Conservation (phyloP, 345 rosid species). For the Mallotus nudiflorus region DNA sequence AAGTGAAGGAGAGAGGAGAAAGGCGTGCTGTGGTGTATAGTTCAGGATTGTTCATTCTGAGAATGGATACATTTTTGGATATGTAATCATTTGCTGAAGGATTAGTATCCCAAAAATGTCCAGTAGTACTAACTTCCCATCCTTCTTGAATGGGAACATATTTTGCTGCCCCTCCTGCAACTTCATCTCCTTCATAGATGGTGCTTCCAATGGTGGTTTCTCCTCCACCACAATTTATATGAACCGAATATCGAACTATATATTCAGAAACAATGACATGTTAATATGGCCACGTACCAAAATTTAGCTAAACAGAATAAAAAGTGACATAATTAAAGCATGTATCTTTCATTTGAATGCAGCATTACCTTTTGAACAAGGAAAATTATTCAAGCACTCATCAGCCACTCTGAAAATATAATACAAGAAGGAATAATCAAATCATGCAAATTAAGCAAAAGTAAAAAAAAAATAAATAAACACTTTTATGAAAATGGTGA, state of each 20-base stretch:
- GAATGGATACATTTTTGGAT: neutral
- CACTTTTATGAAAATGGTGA: too few relatives aligned
- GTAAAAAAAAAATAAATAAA: too few relatives aligned
- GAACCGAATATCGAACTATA: neutral
- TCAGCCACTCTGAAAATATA: too few relatives aligned
- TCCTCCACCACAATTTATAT: slow-evolving; percentile 21
- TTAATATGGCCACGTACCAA: too few relatives aligned
- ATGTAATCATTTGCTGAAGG: neutral
- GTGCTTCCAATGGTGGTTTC: neutral
- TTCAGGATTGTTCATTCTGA: neutral
- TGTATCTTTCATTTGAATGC: too few relatives aligned
- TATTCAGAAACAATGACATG: neutral
- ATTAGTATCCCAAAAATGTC: slow-evolving; percentile 2
- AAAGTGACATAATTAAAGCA: too few relatives aligned
- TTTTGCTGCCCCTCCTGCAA: slow-evolving; percentile 6
- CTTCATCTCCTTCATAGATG: slow-evolving; percentile 7
- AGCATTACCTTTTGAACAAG: too few relatives aligned
- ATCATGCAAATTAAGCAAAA: too few relatives aligned
- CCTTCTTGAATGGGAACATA: neutral
- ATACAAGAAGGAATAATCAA: too few relatives aligned
- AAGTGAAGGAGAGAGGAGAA: slow-evolving; percentile 16
- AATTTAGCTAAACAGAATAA: too few relatives aligned
- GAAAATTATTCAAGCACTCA: too few relatives aligned
- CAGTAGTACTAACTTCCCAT: slow-evolving; percentile 16
- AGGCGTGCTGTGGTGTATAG: slow-evolving; percentile 15